Conservation (phyloP, 176 grass and related monocot genomes). For the Alopecurus myosuroides region DNA sequence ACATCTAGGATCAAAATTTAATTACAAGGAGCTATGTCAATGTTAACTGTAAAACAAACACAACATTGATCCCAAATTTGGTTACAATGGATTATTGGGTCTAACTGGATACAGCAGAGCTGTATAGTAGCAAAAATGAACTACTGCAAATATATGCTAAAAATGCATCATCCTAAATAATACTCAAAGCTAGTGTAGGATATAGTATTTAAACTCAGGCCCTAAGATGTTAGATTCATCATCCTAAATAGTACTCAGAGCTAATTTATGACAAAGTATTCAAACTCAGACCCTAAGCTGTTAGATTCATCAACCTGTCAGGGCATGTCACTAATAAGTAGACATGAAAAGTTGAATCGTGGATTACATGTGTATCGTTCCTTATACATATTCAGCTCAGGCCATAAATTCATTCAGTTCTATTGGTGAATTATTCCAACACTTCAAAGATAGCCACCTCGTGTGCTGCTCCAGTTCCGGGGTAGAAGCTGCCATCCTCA, state of each 20-base stretch:
- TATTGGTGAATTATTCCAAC: not conserved
- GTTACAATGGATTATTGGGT: not conserved
- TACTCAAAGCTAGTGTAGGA: not conserved
- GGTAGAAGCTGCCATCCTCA: conserved; percentile 93
- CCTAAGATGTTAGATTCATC: not conserved
- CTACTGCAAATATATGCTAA: not conserved
- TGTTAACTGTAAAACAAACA: not conserved
- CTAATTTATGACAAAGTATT: not conserved
- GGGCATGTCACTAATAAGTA: not conserved
- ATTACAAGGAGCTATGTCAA: not conserved
- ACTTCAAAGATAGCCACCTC: conserved; percentile 56
- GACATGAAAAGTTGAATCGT: not conserved
- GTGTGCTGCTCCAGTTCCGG: conserved; percentile 82
- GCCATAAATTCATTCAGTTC: not conserved
- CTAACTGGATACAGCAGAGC: conserved; percentile 3
- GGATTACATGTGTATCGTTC: not conserved
- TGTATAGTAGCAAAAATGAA: conserved; percentile 2
- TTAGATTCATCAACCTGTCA: not conserved
- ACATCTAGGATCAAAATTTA: conserved; percentile 17
- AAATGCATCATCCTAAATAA: not conserved
- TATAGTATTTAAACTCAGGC: not conserved
- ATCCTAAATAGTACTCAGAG: not conserved
- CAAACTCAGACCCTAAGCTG: not conserved
- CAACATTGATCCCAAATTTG: not conserved
- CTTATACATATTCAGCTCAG: conserved; percentile 3